A percentile compares a stretch with the other conserved stretches of the same genome.
These are phyloP conservation scores for Fusarium equiseti DNA, from an alignment of 2,329 filamentous ascomycete genomes.

Conservation along the genomic window DNA sequence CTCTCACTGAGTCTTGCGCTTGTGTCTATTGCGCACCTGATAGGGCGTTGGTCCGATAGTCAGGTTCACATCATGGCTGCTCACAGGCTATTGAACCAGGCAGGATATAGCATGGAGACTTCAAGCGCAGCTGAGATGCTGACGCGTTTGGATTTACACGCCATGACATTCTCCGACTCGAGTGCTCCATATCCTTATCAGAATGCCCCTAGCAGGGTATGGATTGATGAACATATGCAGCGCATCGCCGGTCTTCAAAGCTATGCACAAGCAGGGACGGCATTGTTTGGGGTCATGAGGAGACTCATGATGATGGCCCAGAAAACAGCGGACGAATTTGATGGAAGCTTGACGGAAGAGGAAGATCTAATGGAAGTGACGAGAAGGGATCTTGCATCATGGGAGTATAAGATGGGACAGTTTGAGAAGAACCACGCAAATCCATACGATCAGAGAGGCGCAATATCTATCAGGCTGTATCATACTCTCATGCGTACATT, in stretches of 20 bases:
- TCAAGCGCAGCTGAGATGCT: conserved; percentile 44
- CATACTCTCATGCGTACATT: conserved; percentile 45
- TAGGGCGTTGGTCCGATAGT: conserved; percentile 50
- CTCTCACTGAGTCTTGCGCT: conserved; percentile 51
- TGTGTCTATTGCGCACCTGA: conserved; percentile 49
- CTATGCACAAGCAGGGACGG: conserved; percentile 42
- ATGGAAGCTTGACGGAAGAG: not conserved
- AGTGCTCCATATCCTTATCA: conserved; percentile 49
- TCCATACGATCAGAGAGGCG: conserved; percentile 26
- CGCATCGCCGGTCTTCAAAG: conserved; percentile 20
- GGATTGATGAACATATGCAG: conserved; percentile 32
- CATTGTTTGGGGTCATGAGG: conserved; percentile 39
- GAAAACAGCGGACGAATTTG: not conserved
- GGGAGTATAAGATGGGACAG: conserved; percentile 43
- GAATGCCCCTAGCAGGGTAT: conserved; percentile 19
- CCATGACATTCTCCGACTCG: conserved; percentile 52
- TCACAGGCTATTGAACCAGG: conserved; percentile 43
- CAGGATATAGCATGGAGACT: conserved; percentile 21
- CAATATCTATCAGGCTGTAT: conserved; percentile 47
- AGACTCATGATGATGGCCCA: conserved; percentile 42
- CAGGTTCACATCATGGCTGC: conserved; percentile 51
- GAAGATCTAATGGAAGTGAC: conserved; percentile 4
- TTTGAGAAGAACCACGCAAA: conserved; percentile 34
- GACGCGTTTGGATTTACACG: conserved; percentile 51
- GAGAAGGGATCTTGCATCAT: conserved; percentile 30